Conservation (phyloP, 352 stramenopile species). For the Phytophthora podocarpi region DNA sequence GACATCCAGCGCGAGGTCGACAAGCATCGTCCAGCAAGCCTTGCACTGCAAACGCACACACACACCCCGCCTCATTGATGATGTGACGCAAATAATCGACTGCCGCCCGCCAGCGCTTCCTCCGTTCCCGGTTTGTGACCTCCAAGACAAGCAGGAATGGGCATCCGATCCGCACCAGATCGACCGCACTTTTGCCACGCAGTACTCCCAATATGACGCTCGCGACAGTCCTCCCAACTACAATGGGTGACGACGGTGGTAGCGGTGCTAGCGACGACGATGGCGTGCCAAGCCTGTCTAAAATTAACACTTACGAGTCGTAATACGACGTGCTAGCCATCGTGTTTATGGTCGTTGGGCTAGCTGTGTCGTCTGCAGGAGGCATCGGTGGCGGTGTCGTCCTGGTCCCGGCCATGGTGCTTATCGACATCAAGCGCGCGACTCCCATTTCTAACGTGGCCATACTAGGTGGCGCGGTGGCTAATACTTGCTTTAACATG, state of each 20-base stretch:
- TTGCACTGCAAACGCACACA: too few relatives aligned
- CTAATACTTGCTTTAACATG: constrained; percentile 69
- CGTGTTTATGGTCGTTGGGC: constrained; percentile 50
- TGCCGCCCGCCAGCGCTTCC: too few relatives aligned
- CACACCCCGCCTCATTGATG: too few relatives aligned
- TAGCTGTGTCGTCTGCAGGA: constrained; percentile 53
- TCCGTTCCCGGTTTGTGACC: neutral
- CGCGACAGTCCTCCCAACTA: neutral
- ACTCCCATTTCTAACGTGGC: constrained; percentile 66
- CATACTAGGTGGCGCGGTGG: constrained; percentile 66
- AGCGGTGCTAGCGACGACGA: constrained; percentile 25
- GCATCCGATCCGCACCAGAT: neutral
- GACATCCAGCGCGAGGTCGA: too few relatives aligned
- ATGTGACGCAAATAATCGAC: neutral
- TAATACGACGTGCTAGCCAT: constrained; percentile 52
- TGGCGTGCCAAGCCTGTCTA: constrained; percentile 33
- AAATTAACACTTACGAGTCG: constrained; percentile 51
- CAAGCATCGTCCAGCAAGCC: too few relatives aligned
- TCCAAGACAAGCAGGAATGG: neutral
- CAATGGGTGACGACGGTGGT: neutral
- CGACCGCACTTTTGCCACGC: neutral
- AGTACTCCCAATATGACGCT: constrained; percentile 5
- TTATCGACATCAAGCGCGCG: constrained; percentile 68
- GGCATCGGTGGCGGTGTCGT: constrained; percentile 59
- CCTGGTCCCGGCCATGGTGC: constrained; percentile 60